Evolutionary conservation across 495 filamentous ascomycete genomes (phyloP), one percentile per base, ranked within the genome.

Genomic region (Xylaria flabelliformis): DNA sequence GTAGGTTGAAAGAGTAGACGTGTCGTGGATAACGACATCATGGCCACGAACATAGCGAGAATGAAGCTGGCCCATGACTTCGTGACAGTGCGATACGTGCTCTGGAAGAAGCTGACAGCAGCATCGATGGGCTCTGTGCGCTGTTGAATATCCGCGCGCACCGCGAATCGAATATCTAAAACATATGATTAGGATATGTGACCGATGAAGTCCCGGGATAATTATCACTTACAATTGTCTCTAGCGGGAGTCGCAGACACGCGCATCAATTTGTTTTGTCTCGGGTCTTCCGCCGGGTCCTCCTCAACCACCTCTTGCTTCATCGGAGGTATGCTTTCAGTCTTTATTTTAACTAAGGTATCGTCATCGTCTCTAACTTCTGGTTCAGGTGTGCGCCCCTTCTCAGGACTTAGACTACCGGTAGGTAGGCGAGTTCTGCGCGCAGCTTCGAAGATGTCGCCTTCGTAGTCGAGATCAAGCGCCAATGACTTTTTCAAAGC

Each of bases 131-230:
- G 93, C 78, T 97, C 93, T 63, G 91, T 92, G 41, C 92, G 88
- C 76, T 97, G 94, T 74, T 94, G 92, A 26, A 97, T 92, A 83
- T 97, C 94, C 73, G 94, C 92, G 70, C 92, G 88, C 55, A 95
- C 83, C 44, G 92, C 90, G 76, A 97, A 95, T 72, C 94, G 93
- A 72, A 97, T 91, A 81, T 95, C 94, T 97, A 80, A 29, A 34
- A 24, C 6, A 41, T 55, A 44, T 53, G 80, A 74, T 81, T 46
- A 78, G 55, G 26, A 78, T 69, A 71, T 15, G 61, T 26, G 39
- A 21, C 10, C 26, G 62, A 44, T 46, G 41, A 13, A 56, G 3
- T 17, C 26, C 41, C 32, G 44, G 51, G 15, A 66, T 29, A 12
- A 41, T 12, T n/a, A 26, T 36, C 59, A 77, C 81, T 56, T 74